Conservation (phyloP, 139 green algal genomes). For the Chlamydomonas schloesseri region DNA sequence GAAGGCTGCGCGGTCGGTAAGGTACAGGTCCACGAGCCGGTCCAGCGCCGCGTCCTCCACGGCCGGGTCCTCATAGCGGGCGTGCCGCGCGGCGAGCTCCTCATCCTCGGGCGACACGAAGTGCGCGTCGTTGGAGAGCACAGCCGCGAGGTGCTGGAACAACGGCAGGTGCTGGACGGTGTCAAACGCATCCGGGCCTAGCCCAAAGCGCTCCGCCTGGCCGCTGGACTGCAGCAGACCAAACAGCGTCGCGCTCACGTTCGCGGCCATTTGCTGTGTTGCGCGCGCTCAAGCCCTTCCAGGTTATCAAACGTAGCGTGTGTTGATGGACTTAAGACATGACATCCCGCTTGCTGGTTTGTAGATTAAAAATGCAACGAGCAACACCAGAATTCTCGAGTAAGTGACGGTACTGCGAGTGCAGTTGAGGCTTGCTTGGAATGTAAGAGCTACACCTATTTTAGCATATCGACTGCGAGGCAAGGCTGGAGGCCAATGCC, state of each 20-base stretch:
- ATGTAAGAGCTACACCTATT: no score
- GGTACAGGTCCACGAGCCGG: not conserved
- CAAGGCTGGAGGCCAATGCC: no score
- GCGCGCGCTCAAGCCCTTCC: no score
- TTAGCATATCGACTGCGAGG: no score
- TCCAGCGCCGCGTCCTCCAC: not conserved
- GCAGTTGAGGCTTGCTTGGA: no score
- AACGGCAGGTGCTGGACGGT: not conserved
- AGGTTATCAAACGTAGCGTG: no score
- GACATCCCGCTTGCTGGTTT: no score
- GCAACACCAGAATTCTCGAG: no score
- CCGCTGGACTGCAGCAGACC: not conserved
- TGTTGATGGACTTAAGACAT: no score
- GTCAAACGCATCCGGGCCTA: not conserved
- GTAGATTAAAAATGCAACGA: no score
- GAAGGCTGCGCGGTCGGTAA: no score
- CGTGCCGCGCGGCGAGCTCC: constrained; percentile 1
- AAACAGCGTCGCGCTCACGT: not conserved
- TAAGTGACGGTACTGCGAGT: no score
- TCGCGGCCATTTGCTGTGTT: not conserved
- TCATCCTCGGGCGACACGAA: not conserved
- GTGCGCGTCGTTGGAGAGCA: not conserved
- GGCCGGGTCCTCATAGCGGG: not conserved
- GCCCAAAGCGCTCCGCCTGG: not conserved
- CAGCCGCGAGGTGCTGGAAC: not conserved